These are phyloP conservation scores for Dioszegia crocea DNA, from an alignment of 768 basidiomycete species.

Conservation along the genomic window DNA sequence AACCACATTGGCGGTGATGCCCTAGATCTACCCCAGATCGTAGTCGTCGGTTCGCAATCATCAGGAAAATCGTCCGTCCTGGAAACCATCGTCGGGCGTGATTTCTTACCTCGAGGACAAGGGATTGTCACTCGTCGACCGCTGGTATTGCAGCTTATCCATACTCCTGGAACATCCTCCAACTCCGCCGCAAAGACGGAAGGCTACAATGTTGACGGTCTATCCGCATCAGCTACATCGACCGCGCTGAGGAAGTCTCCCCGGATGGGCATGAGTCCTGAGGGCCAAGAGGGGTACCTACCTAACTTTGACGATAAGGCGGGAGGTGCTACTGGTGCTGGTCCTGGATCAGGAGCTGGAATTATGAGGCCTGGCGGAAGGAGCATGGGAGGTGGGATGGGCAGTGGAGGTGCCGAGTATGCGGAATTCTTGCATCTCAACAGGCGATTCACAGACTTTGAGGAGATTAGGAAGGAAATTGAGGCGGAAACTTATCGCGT, in stretches of 20 bases:
- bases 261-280: slow-evolving; percentile 14
- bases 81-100: slow-evolving; percentile 90
- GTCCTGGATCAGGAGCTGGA: too few species aligned
- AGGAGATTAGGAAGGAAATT: slow-evolving; percentile 90
- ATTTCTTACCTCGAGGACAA: slow-evolving; percentile 59
- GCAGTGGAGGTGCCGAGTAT: slow-evolving; percentile 64
- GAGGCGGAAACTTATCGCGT: slow-evolving; percentile 96
- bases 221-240: not conserved
- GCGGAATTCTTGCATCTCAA: slow-evolving; percentile 96
- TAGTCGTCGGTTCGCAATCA: slow-evolving; percentile 83
- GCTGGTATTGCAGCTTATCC: slow-evolving; percentile 89
- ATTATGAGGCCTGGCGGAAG: slow-evolving; percentile 38
- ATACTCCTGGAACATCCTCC: slow-evolving; percentile 59
- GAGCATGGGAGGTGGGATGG: slow-evolving; percentile 20
- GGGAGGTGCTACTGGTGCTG: slow-evolving; percentile 24
- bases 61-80: slow-evolving; percentile 80
- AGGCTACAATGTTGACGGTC: not conserved
- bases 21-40: slow-evolving; percentile 53
- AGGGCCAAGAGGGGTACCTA: slow-evolving; percentile 27
- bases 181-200: slow-evolving; percentile 20
- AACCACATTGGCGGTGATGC: slow-evolving; percentile 52
- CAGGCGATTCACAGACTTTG: slow-evolving; percentile 93
- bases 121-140: slow-evolving; percentile 97
- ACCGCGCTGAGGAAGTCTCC: slow-evolving; percentile 16
- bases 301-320: slow-evolving; percentile 11